These are phyloP conservation scores for Nemania sp. DNA, from an alignment of 2,329 filamentous ascomycete species.

Conservation along the genomic window DNA sequence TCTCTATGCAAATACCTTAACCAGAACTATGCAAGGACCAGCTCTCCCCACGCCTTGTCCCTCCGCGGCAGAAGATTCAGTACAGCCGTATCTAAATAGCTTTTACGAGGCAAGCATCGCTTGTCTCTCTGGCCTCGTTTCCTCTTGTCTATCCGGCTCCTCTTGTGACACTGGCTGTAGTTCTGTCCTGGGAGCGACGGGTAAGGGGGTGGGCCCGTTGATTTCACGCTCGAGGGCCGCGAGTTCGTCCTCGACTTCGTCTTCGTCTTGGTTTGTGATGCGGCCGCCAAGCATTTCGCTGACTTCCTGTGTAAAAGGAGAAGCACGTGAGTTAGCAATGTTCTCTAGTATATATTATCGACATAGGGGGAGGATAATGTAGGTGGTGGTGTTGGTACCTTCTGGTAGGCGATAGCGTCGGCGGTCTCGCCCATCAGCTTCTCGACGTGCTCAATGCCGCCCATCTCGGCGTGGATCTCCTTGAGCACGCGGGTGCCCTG, in stretches of 20 bases:
- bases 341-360: too few species aligned
- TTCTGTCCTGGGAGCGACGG: constrained; percentile 50
- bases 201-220: constrained; percentile 49
- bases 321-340: constrained; percentile 27
- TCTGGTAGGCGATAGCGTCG: constrained; percentile 91
- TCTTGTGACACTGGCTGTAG: constrained; percentile 28
- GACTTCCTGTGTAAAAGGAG: constrained; percentile 73
- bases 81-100: constrained; percentile 11
- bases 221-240: constrained; percentile 79
- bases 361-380: too few species aligned
- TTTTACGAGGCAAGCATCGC: constrained; percentile 56
- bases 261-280: constrained; percentile 95
- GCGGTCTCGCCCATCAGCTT: constrained; percentile 93
- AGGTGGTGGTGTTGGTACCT: constrained; percentile 67
- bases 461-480: constrained; percentile 96
- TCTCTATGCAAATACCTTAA: constrained; percentile 29
- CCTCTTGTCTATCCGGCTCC: constrained; percentile 32
- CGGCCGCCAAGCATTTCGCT: constrained; percentile 89
- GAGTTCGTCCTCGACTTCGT: constrained; percentile 96
- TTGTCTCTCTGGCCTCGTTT: constrained; percentile 52
- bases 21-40: constrained; percentile 23
- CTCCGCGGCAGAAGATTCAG: constrained; percentile 21
- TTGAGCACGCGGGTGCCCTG: constrained; percentile 91
- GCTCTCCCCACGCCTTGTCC: constrained; percentile 17
- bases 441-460: constrained; percentile 91